Percentiles rank a stretch among this genome's conserved stretches.
Conservation (phyloP, 73 alveolate genomes). For the Paramecium biaurelia region DNA sequence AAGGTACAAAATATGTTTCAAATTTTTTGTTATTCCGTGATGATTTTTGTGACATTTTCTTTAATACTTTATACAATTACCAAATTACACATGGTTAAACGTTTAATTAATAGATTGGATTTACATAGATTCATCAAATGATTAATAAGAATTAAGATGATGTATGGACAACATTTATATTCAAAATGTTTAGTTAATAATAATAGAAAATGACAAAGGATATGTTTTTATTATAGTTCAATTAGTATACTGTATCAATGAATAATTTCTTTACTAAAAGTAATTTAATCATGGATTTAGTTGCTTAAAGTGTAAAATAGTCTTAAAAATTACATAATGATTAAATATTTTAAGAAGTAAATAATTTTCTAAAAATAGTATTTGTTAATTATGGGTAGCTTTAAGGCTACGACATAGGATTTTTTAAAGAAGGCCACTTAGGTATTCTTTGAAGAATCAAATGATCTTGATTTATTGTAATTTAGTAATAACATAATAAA, state of each 20-base stretch:
- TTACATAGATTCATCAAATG: not conserved
- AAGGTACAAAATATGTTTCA: not conserved
- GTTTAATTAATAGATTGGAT: slow-evolving; percentile 16
- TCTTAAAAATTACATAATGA: slow-evolving; percentile 3
- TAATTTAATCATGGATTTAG: slow-evolving; percentile 9
- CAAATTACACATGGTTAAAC: not conserved
- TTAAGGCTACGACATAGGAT: slow-evolving; percentile 36
- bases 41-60: slow-evolving; percentile 11
- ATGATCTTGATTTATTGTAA: not conserved
- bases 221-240: not conserved
- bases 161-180: slow-evolving; percentile 16
- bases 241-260: not conserved
- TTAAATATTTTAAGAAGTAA: slow-evolving; percentile 32
- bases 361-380: not conserved
- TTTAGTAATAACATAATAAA: not conserved
- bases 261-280: not conserved
- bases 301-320: not conserved
- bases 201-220: not conserved
- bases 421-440: slow-evolving; percentile 25
- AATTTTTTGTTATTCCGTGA: not conserved
- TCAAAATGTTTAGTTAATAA: not conserved
- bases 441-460: not conserved
- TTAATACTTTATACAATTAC: not conserved
- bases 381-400: slow-evolving; percentile 32
- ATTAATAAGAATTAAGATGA: not conserved